Percentiles rank a stretch among this genome's conserved stretches.
phyloP scores from a whole-genome alignment of 176 grass and related monocot genomes.

The Rhynchospora pubera region DNA sequence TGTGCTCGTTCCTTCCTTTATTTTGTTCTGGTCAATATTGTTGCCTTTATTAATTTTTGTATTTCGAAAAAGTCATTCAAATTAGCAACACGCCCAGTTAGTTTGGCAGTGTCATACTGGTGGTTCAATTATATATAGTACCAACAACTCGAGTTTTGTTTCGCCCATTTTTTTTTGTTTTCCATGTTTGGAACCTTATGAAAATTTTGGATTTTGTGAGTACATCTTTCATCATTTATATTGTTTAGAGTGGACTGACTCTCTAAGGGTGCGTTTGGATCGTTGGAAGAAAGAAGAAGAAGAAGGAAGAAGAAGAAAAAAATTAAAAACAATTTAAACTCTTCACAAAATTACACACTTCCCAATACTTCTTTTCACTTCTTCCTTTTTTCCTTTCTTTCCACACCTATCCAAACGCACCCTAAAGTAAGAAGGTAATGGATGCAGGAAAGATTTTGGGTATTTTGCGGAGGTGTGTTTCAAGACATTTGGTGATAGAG shows the following conservation, averaged over 20 bases:
- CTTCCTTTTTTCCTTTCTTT: too few relatives aligned
- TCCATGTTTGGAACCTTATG: too few relatives aligned
- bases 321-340: too few relatives aligned
- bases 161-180: not conserved
- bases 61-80: too few relatives aligned
- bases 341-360: too few relatives aligned
- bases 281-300: too few relatives aligned
- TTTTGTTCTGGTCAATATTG: not conserved
- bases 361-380: too few relatives aligned
- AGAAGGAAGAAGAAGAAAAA: too few relatives aligned
- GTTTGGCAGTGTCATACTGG: too few relatives aligned
- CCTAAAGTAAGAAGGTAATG: too few relatives aligned
- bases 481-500: conserved; percentile 45
- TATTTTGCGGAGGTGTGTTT: conserved; percentile 53
- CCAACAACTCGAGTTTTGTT: not conserved
- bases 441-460: conserved; percentile 46
- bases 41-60: not conserved
- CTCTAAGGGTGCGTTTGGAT: not conserved
- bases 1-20: not conserved
- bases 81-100: not conserved
- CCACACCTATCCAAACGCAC: too few relatives aligned
- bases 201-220: too few relatives aligned
- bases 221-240: not conserved
- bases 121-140: not conserved
- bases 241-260: not conserved